Evolutionary conservation across 2,329 filamentous ascomycete species (phyloP).

Genomic region (Scedosporium apiospermum): DNA sequence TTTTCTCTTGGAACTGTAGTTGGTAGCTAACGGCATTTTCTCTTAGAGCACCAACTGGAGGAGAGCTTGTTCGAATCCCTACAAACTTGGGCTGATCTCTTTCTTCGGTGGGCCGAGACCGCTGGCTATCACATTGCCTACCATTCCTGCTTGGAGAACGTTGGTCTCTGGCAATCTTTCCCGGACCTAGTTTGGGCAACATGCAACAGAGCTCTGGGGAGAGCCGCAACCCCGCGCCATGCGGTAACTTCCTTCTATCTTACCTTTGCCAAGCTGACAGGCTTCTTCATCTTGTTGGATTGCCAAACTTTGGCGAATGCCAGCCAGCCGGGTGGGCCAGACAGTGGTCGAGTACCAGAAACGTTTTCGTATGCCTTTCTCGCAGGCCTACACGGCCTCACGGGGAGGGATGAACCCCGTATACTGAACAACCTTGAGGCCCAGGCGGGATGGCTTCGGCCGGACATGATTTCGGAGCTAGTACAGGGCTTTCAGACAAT

Average conservation of each 20-base stretch:
- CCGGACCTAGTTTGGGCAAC: constrained; percentile 38
- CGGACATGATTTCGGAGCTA: constrained; percentile 21
- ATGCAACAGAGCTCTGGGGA: constrained; percentile 11
- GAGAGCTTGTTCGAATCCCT: constrained; percentile 34
- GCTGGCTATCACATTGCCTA: constrained; percentile 24
- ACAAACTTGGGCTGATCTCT: constrained; percentile 40
- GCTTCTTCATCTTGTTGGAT: constrained; percentile 43
- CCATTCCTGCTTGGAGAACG: constrained; percentile 34
- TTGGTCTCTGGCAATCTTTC: constrained; percentile 41
- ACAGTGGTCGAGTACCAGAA: neutral
- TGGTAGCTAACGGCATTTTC: neutral
- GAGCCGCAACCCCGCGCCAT: constrained; percentile 1
- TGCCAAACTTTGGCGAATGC: constrained; percentile 20
- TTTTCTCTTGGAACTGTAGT: neutral
- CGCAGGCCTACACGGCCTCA: constrained; percentile 27
- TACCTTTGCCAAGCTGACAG: constrained; percentile 38
- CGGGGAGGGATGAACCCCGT: constrained; percentile 11
- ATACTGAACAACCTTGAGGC: constrained; percentile 10
- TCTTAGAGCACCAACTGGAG: constrained; percentile 20
- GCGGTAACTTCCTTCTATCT: constrained; percentile 22
- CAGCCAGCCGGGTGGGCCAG: neutral
- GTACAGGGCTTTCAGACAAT: constrained; percentile 33
- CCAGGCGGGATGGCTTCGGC: constrained; percentile 5
- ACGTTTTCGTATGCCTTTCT: constrained; percentile 27
- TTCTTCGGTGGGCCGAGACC: constrained; percentile 29